Percentiles rank a stretch among this genome's conserved stretches.
Evolutionary conservation across 164 flowering plant species (phyloP).

Genomic region (Aristolochia contorta): DNA sequence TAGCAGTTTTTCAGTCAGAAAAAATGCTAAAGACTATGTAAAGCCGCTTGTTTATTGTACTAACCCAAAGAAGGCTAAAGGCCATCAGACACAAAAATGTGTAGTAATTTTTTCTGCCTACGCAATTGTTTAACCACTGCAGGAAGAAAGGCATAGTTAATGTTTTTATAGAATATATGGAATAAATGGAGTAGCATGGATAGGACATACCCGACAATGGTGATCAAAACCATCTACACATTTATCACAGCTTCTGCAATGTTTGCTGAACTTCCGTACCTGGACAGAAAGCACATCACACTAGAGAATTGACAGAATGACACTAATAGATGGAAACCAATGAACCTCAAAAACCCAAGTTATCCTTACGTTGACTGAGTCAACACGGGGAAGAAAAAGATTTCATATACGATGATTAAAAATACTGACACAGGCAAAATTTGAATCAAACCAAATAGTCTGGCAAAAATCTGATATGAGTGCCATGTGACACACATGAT

Average conservation of each 20-base stretch:
- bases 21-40: neutral
- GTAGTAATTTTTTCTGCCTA: constrained; percentile 74
- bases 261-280: constrained; percentile 87
- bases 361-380: too few species aligned
- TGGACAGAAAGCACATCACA: constrained; percentile 12
- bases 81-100: constrained; percentile 80
- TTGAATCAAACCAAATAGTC: too few species aligned
- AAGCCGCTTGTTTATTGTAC: constrained; percentile 5
- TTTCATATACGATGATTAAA: too few species aligned
- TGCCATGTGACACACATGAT: too few species aligned
- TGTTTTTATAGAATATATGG: too few species aligned
- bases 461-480: too few species aligned
- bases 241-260: constrained; percentile 88
- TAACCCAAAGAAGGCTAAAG: constrained; percentile 68
- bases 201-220: constrained; percentile 66
- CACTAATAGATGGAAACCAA: neutral
- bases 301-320: neutral
- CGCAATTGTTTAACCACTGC: constrained; percentile 93
- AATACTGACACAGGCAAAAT: too few species aligned
- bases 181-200: neutral
- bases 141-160: constrained; percentile 6
- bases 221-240: constrained; percentile 94
- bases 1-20: neutral
- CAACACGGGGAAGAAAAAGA: too few species aligned
- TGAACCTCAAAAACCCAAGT: too few species aligned